Conservation (phyloP, 345 rosid genomes). For the Arabis hirsuta region DNA sequence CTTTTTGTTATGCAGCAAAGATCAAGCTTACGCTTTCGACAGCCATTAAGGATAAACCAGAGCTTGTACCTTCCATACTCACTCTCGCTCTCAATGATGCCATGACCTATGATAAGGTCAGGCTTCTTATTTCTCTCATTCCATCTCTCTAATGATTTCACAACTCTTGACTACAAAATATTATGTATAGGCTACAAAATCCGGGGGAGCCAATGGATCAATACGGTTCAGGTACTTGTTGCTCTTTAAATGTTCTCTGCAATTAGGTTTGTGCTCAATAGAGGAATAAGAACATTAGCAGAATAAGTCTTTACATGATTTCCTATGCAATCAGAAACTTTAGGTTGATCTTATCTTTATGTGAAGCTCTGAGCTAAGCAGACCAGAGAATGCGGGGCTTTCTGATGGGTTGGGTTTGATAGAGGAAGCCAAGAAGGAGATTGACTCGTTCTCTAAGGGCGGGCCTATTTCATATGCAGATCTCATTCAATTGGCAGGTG, state of each 20-base stretch:
- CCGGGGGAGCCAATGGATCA: constrained; percentile 97
- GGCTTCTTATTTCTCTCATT: constrained; percentile 30
- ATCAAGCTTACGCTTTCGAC: constrained; percentile 55
- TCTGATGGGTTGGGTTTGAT: constrained; percentile 60
- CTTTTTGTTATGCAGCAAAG: constrained; percentile 56
- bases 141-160: constrained; percentile 6
- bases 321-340: constrained; percentile 1
- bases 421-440: constrained; percentile 72
- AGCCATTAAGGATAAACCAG: constrained; percentile 68
- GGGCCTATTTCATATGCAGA: constrained; percentile 91
- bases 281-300: not conserved
- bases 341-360: constrained; percentile 29
- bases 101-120: constrained; percentile 91
- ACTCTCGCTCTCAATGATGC: constrained; percentile 83
- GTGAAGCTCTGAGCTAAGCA: constrained; percentile 93
- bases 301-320: not conserved
- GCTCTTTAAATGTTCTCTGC: constrained; percentile 3
- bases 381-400: constrained; percentile 87
- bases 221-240: constrained; percentile 75
- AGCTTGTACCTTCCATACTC: constrained; percentile 66
- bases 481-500: constrained; percentile 79
- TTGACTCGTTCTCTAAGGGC: constrained; percentile 84
- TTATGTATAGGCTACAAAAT: constrained; percentile 75
- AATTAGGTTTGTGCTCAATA: not conserved
- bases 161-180: not conserved